Conservation (phyloP, 140 eudicot genomes). For the Ambrosia hybrid region DNA sequence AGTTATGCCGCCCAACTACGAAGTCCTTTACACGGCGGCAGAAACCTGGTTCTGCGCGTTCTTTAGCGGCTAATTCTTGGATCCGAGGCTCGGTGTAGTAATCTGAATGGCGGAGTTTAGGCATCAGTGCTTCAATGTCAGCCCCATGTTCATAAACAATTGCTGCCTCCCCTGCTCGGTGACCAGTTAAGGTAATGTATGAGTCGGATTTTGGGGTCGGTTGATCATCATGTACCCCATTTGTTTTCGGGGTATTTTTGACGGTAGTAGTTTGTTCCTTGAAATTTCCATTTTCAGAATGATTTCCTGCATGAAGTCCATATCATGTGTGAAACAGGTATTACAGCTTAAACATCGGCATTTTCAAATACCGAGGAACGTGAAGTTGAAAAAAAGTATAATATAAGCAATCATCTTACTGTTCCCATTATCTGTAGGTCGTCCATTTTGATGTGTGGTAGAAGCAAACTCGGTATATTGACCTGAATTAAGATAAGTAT, state of each 20-base stretch:
- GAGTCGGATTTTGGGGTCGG: conserved; percentile 53
- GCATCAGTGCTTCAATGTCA: conserved; percentile 90
- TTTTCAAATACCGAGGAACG: neutral
- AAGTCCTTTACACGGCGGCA: conserved; percentile 79
- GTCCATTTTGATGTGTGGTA: conserved; percentile 42
- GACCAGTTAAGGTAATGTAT: conserved; percentile 70
- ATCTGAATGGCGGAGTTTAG: conserved; percentile 94
- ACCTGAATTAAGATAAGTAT: conserved; percentile 32
- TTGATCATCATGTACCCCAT: conserved; percentile 51
- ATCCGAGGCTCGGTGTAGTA: conserved; percentile 92
- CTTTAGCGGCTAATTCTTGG: conserved; percentile 95
- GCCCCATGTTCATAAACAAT: conserved; percentile 95
- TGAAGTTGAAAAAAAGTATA: neutral
- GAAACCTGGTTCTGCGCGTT: conserved; percentile 85
- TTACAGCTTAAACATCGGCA: neutral
- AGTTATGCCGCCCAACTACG: conserved; percentile 78
- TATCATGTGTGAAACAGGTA: neutral
- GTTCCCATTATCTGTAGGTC: conserved; percentile 38
- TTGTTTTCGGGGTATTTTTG: conserved; percentile 43
- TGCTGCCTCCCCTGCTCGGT: conserved; percentile 98
- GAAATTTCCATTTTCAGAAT: conserved; percentile 44
- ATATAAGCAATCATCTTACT: conserved; percentile 42
- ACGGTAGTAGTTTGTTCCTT: conserved; percentile 43
- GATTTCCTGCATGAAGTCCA: conserved; percentile 34
- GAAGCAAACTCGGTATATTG: conserved; percentile 34